Evolutionary conservation across 352 stramenopile species (phyloP).

Genomic region (Globisporangium uncinulatum): DNA sequence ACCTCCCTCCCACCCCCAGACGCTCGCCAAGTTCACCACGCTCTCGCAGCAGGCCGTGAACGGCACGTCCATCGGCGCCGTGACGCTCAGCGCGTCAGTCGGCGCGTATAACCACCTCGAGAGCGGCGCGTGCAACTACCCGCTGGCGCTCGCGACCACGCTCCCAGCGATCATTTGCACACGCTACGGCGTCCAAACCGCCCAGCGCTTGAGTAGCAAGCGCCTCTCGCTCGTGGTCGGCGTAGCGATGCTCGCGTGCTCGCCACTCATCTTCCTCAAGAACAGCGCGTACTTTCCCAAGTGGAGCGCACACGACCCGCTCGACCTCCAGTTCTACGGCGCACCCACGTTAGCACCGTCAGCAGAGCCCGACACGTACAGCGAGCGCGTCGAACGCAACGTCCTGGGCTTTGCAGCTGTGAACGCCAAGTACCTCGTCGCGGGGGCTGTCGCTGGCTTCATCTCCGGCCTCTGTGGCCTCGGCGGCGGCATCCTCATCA

Average conservation of each 20-base stretch:
- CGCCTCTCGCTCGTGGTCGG: slow-evolving; percentile 71
- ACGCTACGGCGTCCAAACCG: slow-evolving; percentile 72
- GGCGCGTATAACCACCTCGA: slow-evolving; percentile 71
- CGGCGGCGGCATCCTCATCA: slow-evolving; percentile 83
- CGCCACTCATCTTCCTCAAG: slow-evolving; percentile 82
- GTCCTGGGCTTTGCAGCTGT: slow-evolving; percentile 34
- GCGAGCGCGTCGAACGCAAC: slow-evolving; percentile 35
- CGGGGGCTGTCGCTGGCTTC: slow-evolving; percentile 68
- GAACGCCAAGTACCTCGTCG: slow-evolving; percentile 76
- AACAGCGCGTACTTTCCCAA: slow-evolving; percentile 74
- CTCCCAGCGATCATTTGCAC: slow-evolving; percentile 70
- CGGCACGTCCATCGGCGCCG: slow-evolving; percentile 75
- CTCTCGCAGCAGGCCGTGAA: slow-evolving; percentile 80
- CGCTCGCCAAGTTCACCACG: slow-evolving; percentile 73
- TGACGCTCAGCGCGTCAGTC: slow-evolving; percentile 59
- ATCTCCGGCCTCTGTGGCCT: slow-evolving; percentile 81
- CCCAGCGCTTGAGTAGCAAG: slow-evolving; percentile 72
- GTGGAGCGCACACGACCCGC: slow-evolving; percentile 42
- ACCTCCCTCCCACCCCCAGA: slow-evolving; percentile 19
- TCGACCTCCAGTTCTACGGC: slow-evolving; percentile 80
- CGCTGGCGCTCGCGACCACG: slow-evolving; percentile 65
- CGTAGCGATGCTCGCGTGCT: slow-evolving; percentile 68
- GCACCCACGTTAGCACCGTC: no score
- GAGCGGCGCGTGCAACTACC: slow-evolving; percentile 67
- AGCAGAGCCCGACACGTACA: slow-evolving; percentile 43